Evolutionary conservation across 2,329 filamentous ascomycete genomes (phyloP).

Genomic region (Neopestalotiopsis rosae): DNA sequence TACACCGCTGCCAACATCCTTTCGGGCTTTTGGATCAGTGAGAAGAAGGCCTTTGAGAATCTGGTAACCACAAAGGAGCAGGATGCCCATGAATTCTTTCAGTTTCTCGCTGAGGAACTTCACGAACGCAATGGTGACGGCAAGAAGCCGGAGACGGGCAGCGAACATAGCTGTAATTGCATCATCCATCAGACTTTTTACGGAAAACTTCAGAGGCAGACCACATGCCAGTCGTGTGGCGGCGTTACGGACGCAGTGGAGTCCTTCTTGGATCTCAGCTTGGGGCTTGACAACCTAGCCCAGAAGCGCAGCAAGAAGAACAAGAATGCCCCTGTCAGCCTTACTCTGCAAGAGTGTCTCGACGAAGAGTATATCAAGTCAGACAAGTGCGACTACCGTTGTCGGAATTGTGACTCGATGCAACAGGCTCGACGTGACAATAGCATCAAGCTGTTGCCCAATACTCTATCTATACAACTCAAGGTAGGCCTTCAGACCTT

Average conservation of each 20-base stretch:
- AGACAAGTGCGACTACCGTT: conserved; percentile 90
- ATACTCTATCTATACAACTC: conserved; percentile 88
- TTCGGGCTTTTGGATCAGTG: conserved; percentile 87
- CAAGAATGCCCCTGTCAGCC: conserved; percentile 49
- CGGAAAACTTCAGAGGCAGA: conserved; percentile 87
- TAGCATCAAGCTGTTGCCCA: conserved; percentile 82
- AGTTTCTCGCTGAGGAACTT: conserved; percentile 90
- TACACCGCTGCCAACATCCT: conserved; percentile 91
- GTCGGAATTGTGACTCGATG: conserved; percentile 76
- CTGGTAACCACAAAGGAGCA: conserved; percentile 93
- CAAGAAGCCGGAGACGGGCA: conserved; percentile 63
- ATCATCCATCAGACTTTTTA: conserved; percentile 95
- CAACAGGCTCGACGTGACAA: conserved; percentile 85
- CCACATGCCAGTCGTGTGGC: conserved; percentile 87
- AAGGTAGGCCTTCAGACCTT: conserved; percentile 64
- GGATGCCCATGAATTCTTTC: conserved; percentile 96
- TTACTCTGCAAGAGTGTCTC: conserved; percentile 75
- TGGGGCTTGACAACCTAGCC: conserved; percentile 79
- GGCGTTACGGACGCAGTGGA: conserved; percentile 84
- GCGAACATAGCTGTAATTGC: conserved; percentile 76
- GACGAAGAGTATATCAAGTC: conserved; percentile 84
- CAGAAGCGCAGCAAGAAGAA: conserved; percentile 68
- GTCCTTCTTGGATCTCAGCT: conserved; percentile 87
- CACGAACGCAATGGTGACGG: conserved; percentile 81
- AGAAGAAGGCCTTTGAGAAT: conserved; percentile 73